Base-by-base conservation (phyloP, 2,329 filamentous ascomycete species). In the Fusarium poae region DNA sequence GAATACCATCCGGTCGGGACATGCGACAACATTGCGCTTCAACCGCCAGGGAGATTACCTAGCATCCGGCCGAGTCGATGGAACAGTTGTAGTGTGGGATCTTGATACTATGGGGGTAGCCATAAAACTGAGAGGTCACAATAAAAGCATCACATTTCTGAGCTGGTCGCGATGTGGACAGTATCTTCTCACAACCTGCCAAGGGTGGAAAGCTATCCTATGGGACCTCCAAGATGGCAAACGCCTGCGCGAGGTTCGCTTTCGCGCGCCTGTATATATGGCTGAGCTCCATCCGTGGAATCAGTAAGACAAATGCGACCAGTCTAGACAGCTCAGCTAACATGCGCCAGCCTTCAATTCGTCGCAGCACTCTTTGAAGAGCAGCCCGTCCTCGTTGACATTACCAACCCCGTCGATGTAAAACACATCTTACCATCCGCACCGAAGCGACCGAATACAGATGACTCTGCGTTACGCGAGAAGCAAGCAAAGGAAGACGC, bases 101-200 rank as follows among this genome's bases (percentile, higher is more conserved):
- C 89, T 98, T 50, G 97, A 99, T 81, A 99, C 97, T 12, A 97
- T 97, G 85, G 95, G 96, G 37, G 93, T 98, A 6, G 96, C 96
- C 61, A 91, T 94, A 76, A 99, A 98, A 81, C 84, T 99, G 68
- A 89, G 93, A 70, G 96, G 95, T 15, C 96, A 99, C 81, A 97
- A 92, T 51, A 91, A 93, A 76, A 95, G 96, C 77, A 94, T 99
- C 59, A 95, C 97, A 73, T 97, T 93, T 52, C 81, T 99, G 63
- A 97, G 94, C 82, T 99, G 96, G 96, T 97, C 95, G 53, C 87
- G 91, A 73, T 93, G 94, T 80, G 95, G 96, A 27, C 88, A 93
- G 70, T 98, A 97, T 79, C 85, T 99, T 53, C 87, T 99, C 59
- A 97, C 93, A 61, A 92, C 94, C 13, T 97, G 94, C 44, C 93